Evolutionary conservation across 495 filamentous ascomycete genomes (phyloP), one percentile per base, ranked within the genome.

Genomic region (Alectoria sarmentosa): DNA sequence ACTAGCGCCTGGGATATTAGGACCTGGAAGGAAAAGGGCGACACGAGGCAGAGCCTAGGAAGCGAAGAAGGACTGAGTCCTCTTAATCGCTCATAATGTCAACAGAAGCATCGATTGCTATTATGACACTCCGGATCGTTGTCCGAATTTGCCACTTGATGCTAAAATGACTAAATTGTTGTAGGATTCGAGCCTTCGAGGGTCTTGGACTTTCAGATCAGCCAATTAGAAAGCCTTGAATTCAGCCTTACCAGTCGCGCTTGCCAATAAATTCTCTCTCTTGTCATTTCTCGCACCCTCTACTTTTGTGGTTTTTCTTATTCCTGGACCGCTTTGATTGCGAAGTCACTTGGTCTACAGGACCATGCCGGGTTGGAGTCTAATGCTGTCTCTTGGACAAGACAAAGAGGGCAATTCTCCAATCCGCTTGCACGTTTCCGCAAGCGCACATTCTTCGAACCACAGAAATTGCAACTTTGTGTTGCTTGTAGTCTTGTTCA

Each of bases 381-480:
- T 39, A 39, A 8, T 39, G 21, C 3, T 10, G 7, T 46, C 4
- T 30, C 11, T 14, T 13, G 26, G 49, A 34, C 13, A 34, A 54
- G 28, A 32, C 49, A 19, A 54, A 54, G 26, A 32, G 14, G 2
- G 28, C 14, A 52, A 30, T 30, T n/a, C 23, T 26, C n/a, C n/a
- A 23, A 49, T 49, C 46, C 30, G n/a, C 8, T 38, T 58, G 55
- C 30, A 58, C 55, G 55, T 38, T 32, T 37, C 56, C 34, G 56
- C 56, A 58, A 58, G 56, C 55, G 55, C 38, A 58, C 56, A 58
- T 58, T 58, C 56, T 17, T 38, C 13, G 30, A 58, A 58, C 54
- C 7, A 57, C 7, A 37, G 54, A n/a, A n/a, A n/a, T n/a, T 34
- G 52, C n/a, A 38, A 38, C 37, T 38, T 56, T 34, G 15, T 38